These are phyloP conservation scores for Diplodia mutila DNA, from an alignment of 2,329 filamentous ascomycete species.

Conservation along the genomic window DNA sequence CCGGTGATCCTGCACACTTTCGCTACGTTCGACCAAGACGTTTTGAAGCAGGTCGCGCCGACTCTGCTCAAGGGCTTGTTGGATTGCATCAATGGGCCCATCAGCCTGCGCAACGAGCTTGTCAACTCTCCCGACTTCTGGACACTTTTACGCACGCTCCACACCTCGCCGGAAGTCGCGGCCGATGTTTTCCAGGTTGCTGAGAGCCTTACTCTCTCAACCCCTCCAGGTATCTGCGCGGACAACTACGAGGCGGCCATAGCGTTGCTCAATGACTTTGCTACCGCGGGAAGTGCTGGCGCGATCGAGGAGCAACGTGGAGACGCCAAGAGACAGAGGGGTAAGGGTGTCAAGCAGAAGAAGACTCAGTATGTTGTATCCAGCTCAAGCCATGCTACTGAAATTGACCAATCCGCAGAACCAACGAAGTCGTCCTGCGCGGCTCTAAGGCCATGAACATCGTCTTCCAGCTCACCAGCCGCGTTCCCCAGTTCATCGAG, in stretches of 20 bases:
- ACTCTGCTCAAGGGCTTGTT: conserved; percentile 79
- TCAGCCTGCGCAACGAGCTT: conserved; percentile 83
- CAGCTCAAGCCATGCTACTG: not conserved
- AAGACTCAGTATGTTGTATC: conserved; percentile 57
- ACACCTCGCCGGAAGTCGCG: conserved; percentile 70
- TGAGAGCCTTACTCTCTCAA: conserved; percentile 69
- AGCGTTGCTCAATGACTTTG: conserved; percentile 83
- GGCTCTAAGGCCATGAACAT: conserved; percentile 80
- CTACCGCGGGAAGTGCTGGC: conserved; percentile 76
- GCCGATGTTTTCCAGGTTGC: conserved; percentile 85
- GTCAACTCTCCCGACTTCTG: conserved; percentile 98
- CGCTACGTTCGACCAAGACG: conserved; percentile 79
- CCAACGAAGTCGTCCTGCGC: conserved; percentile 73
- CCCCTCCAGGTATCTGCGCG: conserved; percentile 82
- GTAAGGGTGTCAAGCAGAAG: conserved; percentile 57
- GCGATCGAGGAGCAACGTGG: conserved; percentile 70
- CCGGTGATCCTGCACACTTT: conserved; percentile 91
- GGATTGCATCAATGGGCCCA: conserved; percentile 76
- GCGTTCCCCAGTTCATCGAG: conserved; percentile 84
- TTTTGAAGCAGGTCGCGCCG: conserved; percentile 74
- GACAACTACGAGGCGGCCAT: conserved; percentile 95
- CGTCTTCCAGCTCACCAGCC: conserved; percentile 78
- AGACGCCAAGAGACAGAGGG: conserved; percentile 57
- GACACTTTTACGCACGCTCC: conserved; percentile 80
- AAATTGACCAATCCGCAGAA: conserved; percentile 46